Evolutionary conservation across 495 filamentous ascomycete genomes (phyloP), one percentile per base, ranked within the genome.

Genomic region (Aspergillus bertholletiae): DNA sequence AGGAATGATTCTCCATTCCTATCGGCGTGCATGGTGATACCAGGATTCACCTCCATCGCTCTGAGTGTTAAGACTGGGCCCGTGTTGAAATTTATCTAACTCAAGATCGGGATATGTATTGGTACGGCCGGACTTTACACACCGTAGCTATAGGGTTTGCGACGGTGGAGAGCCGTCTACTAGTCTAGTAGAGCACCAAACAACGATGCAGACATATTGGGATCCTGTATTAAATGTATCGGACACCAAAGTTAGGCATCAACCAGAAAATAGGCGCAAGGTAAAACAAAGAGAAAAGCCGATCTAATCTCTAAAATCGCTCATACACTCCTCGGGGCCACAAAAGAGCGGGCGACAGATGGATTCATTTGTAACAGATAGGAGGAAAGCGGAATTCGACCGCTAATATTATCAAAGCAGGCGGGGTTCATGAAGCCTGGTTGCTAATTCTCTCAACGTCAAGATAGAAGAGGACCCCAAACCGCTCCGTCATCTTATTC

Each of bases 1-100:
- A 50, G 18, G 79, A 74, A 24, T 67, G 63, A 58, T 74, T 83
- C 60, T 88, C 84, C 1, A 87, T 58, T 43, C 85, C 80, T 24
- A 74, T 65, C 46, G 76, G 69, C 3, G 70, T 66, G 11, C 78
- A 75, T 13, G 75, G 78, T 27, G 66, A 61, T 17, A 9, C 61
- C 55, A 32, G 45, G 34, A 18, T 35, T 28, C 34, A 47, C 41
- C 47, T 53, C 57, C 7, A 57, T 49, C 41, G 57, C 51, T 21
- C 37, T 39, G 18, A 49, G 49, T 28, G 51, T 55, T 20, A 59
- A 60, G 40, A 51, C 61, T 8, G 48, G 37, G 17, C 53, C 59
- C n/a, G 55, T 65, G 56, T 54, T 68, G 65, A 22, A 73, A 15
- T n/a, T 72, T 63, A 39, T 70, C 55, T 6, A 75, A 51, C 57